Evolutionary conservation across 768 basidiomycete species (phyloP).

Genomic region (Lanmaoa rubissima): DNA sequence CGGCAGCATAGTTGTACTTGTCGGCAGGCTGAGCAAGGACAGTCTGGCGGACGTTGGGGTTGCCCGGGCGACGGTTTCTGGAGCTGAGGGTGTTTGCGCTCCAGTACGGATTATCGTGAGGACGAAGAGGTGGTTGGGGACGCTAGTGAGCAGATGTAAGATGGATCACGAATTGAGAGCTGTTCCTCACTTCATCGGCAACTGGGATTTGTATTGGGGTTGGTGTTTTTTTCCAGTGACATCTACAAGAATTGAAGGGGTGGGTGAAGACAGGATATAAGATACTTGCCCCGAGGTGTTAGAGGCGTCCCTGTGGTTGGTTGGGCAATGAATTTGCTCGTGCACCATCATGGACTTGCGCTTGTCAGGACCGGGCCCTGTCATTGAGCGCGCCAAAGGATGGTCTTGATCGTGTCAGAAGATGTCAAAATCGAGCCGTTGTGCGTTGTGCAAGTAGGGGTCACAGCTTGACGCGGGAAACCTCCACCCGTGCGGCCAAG

Average conservation of each 20-base stretch:
- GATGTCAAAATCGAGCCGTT: not conserved
- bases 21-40: slow-evolving; percentile 12
- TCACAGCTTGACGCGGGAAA: not conserved
- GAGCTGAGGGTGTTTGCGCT: not conserved
- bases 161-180: not conserved
- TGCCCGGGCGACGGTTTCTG: slow-evolving; percentile 7
- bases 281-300: slow-evolving; percentile 16
- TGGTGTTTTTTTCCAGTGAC: slow-evolving; percentile 19
- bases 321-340: slow-evolving; percentile 10
- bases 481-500: not conserved
- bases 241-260: slow-evolving; percentile 9
- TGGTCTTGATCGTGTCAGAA: slow-evolving; percentile 14
- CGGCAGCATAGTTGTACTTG: not conserved
- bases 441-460: slow-evolving; percentile 3
- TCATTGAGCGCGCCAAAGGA: slow-evolving; percentile 9
- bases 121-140: not conserved
- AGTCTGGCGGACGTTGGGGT: slow-evolving; percentile 24
- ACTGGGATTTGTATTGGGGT: slow-evolving; percentile 23
- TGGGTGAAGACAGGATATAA: not conserved
- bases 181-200: slow-evolving; percentile 13
- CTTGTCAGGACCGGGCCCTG: slow-evolving; percentile 10
- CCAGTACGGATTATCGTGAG: slow-evolving; percentile 19
- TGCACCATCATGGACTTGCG: slow-evolving; percentile 9
- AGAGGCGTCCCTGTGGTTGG: slow-evolving; percentile 33
- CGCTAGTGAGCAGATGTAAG: slow-evolving; percentile 13